Evolutionary conservation across 495 filamentous ascomycete genomes (phyloP), one percentile per base, ranked within the genome.

Genomic region (Penicillium soppii): DNA sequence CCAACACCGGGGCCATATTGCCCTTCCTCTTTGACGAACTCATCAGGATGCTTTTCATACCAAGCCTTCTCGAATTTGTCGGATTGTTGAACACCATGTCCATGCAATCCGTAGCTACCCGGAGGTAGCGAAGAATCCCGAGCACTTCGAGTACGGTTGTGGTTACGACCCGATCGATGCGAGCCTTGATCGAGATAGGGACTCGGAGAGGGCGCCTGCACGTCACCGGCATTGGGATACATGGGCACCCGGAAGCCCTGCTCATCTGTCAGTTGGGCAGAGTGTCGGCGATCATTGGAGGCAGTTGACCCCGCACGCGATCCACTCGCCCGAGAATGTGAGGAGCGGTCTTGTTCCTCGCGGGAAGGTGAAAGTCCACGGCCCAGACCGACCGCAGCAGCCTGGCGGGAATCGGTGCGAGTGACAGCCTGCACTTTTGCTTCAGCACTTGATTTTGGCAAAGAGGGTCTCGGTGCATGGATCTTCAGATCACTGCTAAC

Each of bases 181-280:
- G 74, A 75, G 15, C 69, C 69, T 30, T 80, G 69, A 4, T 79
- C 72, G 26, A 74, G 53, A 42, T 70, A 71, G n/a, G 84, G 89
- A 13, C 87, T 82, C 3, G 92, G 90, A 0, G 95, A 92, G 0
- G 94, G 94, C 10, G 94, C 94, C 71, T 99, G 94, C 8, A 99
- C 95, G 68, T 97, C 94, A 36, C 94, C 94, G 32, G 91, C 92
- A 71, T 95, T 84, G 29, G 86, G 86, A 61, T 92, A 87, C 91
- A 99, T 95, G 27, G 94, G 95, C 17, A 97, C 92, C 58, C 90
- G 92, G 54, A 96, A 95, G 10, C 92, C 92, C 53, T 87, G 82
- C 55, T 91, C 89, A 16, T 88, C 85, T 10, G 83, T 83, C 45
- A 74, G 56, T n/a, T 77, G 70, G 39, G 77, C 58, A 44, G 76